Evolutionary conservation across 176 grass and related monocot genomes (phyloP).

Genomic region (Poa annua): DNA sequence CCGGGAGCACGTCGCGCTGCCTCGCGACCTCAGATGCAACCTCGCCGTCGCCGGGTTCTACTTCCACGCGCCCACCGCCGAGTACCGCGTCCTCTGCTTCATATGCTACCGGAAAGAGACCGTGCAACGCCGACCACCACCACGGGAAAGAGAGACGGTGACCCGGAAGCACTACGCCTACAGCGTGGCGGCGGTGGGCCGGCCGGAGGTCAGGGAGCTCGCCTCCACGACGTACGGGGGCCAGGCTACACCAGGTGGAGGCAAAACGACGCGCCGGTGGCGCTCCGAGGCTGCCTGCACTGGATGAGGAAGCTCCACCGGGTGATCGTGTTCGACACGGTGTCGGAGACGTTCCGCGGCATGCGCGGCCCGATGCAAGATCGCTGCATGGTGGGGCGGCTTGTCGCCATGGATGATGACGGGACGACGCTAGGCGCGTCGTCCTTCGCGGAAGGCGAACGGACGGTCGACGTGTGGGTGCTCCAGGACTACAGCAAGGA

Average conservation of each 20-base stretch:
- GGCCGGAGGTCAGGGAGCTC: neutral
- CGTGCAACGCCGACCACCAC: neutral
- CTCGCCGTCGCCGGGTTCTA: constrained; percentile 2
- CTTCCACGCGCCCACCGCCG: neutral
- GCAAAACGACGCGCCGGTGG: neutral
- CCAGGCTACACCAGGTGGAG: neutral
- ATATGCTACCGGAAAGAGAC: neutral
- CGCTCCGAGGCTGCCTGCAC: neutral
- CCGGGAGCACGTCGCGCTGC: neutral
- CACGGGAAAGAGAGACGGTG: neutral
- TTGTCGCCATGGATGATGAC: constrained; percentile 1
- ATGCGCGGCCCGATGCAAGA: neutral
- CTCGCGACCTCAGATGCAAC: neutral
- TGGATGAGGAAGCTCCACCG: neutral
- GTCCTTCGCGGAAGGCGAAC: neutral
- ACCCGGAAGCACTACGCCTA: neutral
- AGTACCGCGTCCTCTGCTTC: constrained; percentile 3
- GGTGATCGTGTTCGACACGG: constrained; percentile 13
- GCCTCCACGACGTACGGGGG: neutral
- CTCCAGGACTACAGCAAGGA: neutral
- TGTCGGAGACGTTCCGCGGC: neutral
- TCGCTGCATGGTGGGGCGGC: neutral
- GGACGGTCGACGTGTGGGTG: neutral
- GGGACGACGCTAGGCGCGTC: neutral
- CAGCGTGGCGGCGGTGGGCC: neutral